phyloP scores from a whole-genome alignment of 2,329 filamentous ascomycete species.

The Clarireedia monteithiana region DNA sequence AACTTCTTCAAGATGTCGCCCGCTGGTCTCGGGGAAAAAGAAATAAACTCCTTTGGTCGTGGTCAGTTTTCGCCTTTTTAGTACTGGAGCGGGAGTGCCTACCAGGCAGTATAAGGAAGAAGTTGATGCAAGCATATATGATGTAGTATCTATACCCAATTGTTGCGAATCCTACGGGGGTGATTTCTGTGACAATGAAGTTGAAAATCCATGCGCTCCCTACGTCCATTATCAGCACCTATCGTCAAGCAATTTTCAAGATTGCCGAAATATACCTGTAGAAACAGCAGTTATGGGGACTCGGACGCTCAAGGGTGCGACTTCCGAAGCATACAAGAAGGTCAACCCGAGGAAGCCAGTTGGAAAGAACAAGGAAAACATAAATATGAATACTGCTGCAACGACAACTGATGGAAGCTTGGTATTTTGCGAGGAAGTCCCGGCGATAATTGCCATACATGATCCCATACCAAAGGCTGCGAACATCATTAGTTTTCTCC shows the following conservation, averaged over 20 bases:
- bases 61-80: background rate
- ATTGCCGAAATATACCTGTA: background rate
- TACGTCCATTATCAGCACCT: background rate
- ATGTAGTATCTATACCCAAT: constrained; percentile 56
- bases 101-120: constrained; percentile 5
- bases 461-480: constrained; percentile 55
- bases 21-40: constrained; percentile 49
- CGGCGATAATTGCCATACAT: constrained; percentile 55
- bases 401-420: constrained; percentile 24
- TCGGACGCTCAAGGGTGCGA: constrained; percentile 42
- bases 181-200: constrained; percentile 24
- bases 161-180: constrained; percentile 34
- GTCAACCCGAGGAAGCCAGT: constrained; percentile 45
- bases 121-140: constrained; percentile 44
- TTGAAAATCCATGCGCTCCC: constrained; percentile 9
- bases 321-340: constrained; percentile 48
- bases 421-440: constrained; percentile 14
- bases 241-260: background rate
- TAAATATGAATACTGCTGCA: constrained; percentile 33
- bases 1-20: constrained; percentile 28
- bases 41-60: constrained; percentile 41
- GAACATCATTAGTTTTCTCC: constrained; percentile 64
- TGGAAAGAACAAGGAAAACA: constrained; percentile 47
- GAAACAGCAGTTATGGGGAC: constrained; percentile 28
- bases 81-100: background rate